Base-by-base conservation (phyloP, 2,329 filamentous ascomycete genomes). In the Chaetomiaceae sp. region DNA sequence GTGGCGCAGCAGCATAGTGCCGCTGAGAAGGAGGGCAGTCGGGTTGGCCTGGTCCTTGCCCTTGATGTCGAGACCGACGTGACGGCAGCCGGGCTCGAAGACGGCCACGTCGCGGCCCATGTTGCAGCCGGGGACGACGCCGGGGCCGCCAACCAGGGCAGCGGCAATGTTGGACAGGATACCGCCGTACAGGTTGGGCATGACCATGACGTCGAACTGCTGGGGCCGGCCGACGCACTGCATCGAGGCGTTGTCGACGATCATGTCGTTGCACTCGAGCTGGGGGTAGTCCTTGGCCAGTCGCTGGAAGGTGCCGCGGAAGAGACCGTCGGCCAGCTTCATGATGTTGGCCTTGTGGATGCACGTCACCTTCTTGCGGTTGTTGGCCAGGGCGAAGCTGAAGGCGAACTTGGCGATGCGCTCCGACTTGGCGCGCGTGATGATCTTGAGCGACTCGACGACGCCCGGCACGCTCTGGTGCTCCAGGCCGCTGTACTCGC, bases 331-430 rank as follows among this genome's bases (percentile, higher is more conserved):
- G 72, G 91, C 92, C 56, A 99, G 83, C 84, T 99, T 99, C 94
- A 99, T 99, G 80, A 99, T 99, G 83, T 99, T 99, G 77, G 94
- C 94, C 84, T 99, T 99, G 87, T 99, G 94, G 71, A 99, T 97
- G 80, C 92, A 96, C 64, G 94, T 97, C 54, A 99, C 90, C 88
- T 97, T 97, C 82, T 95, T 92, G 72, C 94, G 85, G 83, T 95
- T 92, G 83, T 99, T 99, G 75, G 94, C 94, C 55, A 97, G 87
- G 55, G 94, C 94, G 69, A 99, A 99, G 71, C 88, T 87, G 74
- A 97, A 97, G 63, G 94, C 94, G 71, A 99, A 99, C 78, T 96
- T 96, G 77, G 92, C 90, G 69, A 99, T 99, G 71, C 94, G 90
- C 85, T 99, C 94, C 52, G 91, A 96, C 83, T 99, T 97, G 75